Evolutionary conservation across 2,329 filamentous ascomycete species (phyloP).

Genomic region (Scedosporium minutisporum): DNA sequence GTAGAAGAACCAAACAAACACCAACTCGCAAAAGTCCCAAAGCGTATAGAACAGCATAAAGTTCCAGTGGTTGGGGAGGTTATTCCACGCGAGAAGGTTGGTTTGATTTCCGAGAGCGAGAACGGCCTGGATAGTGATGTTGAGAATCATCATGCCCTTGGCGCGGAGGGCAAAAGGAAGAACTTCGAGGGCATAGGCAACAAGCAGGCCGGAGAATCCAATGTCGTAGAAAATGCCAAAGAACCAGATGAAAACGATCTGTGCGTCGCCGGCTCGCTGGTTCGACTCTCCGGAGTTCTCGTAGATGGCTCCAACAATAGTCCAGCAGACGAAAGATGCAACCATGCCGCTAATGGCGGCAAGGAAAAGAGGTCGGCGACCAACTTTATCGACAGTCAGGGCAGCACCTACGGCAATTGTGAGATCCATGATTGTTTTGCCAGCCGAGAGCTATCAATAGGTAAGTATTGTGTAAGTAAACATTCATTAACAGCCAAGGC

Average conservation of each 20-base stretch:
- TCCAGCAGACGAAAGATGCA: constrained; percentile 39
- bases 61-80: constrained; percentile 52
- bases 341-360: constrained; percentile 39
- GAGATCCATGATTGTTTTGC: constrained; percentile 50
- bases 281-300: constrained; percentile 35
- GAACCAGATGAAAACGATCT: constrained; percentile 49
- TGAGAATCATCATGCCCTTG: constrained; percentile 55
- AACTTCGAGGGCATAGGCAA: constrained; percentile 49
- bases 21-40: constrained; percentile 50
- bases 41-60: constrained; percentile 58
- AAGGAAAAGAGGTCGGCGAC: constrained; percentile 45
- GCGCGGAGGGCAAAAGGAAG: constrained; percentile 50
- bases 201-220: constrained; percentile 47
- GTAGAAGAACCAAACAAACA: constrained; percentile 58
- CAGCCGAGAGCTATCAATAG: constrained; percentile 30
- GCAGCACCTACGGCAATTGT: constrained; percentile 46
- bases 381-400: constrained; percentile 38
- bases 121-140: constrained; percentile 51
- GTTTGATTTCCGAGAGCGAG: constrained; percentile 52
- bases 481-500: neutral
- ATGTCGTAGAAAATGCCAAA: constrained; percentile 52
- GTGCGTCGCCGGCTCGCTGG: constrained; percentile 37
- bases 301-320: constrained; percentile 41
- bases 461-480: neutral
- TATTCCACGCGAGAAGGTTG: constrained; percentile 54